A percentile compares a stretch with the other conserved stretches of the same genome.
Evolutionary conservation across 2,329 filamentous ascomycete genomes (phyloP).

Genomic region (Sporothrix humicola): DNA sequence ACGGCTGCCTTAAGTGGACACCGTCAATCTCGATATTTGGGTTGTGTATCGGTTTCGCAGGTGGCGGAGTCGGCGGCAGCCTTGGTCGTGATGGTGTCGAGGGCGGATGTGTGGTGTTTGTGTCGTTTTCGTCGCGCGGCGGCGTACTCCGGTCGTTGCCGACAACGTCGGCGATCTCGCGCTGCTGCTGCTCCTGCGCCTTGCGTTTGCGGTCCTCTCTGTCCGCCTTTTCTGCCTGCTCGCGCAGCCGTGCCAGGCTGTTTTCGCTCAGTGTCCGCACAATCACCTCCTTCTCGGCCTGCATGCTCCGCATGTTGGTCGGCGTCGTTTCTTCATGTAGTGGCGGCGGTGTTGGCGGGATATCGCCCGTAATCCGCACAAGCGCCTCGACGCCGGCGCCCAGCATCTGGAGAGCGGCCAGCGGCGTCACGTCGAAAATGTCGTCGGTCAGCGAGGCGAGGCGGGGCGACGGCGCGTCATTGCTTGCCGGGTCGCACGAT

Average conservation of each 20-base stretch:
- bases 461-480: constrained; percentile 33
- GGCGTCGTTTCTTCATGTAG: constrained; percentile 64
- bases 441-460: constrained; percentile 56
- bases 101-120: neutral
- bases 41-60: constrained; percentile 34
- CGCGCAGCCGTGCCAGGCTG: constrained; percentile 54
- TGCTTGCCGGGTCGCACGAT: neutral
- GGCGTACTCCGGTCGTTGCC: too few relatives aligned
- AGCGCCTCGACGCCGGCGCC: constrained; percentile 72
- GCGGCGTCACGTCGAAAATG: constrained; percentile 73
- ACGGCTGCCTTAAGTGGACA: constrained; percentile 52
- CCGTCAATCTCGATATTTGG: constrained; percentile 53
- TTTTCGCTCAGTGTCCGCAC: constrained; percentile 63
- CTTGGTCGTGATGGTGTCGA: constrained; percentile 14
- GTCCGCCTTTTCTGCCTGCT: constrained; percentile 52
- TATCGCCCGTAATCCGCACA: constrained; percentile 74
- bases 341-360: constrained; percentile 78
- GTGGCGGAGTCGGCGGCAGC: constrained; percentile 37
- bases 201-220: constrained; percentile 41
- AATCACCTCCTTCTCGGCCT: constrained; percentile 66
- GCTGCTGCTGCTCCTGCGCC: neutral
- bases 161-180: neutral
- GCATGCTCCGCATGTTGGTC: constrained; percentile 64
- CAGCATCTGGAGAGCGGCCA: constrained; percentile 80
- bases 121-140: constrained; percentile 5